phyloP scores from a whole-genome alignment of 2,329 filamentous ascomycete genomes.

The Colletotrichum falcatum region DNA sequence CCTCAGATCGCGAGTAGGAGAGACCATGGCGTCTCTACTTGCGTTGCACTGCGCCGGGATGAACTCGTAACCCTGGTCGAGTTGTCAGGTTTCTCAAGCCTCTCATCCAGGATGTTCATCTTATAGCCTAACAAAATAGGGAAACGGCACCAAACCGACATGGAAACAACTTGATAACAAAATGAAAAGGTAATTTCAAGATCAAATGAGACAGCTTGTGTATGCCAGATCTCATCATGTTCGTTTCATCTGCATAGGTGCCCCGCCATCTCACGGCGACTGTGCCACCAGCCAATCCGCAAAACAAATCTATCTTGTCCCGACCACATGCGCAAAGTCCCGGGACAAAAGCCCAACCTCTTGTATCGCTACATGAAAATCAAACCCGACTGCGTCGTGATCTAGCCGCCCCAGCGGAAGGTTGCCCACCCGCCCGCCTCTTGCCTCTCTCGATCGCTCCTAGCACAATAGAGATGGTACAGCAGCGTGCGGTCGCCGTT shows the following conservation, averaged over 20 bases:
- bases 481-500: constrained; percentile 48
- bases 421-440: constrained; percentile 35
- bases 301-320: background rate
- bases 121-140: no score
- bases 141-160: no score
- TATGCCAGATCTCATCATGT: background rate
- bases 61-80: background rate
- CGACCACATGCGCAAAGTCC: background rate
- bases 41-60: background rate
- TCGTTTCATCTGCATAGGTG: background rate
- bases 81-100: background rate
- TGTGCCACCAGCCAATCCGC: background rate
- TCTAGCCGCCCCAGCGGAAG: constrained; percentile 36
- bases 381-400: no score
- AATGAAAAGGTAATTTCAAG: background rate
- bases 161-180: background rate
- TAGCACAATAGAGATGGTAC: constrained; percentile 46
- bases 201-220: background rate
- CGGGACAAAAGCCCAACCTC: background rate
- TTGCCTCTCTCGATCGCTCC: constrained; percentile 39
- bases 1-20: background rate
- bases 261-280: background rate
- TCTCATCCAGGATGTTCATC: background rate
- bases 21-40: background rate
- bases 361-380: no score